These are phyloP conservation scores for Penicillium vulpinum DNA, from an alignment of 2,329 filamentous ascomycete species.

Conservation along the genomic window DNA sequence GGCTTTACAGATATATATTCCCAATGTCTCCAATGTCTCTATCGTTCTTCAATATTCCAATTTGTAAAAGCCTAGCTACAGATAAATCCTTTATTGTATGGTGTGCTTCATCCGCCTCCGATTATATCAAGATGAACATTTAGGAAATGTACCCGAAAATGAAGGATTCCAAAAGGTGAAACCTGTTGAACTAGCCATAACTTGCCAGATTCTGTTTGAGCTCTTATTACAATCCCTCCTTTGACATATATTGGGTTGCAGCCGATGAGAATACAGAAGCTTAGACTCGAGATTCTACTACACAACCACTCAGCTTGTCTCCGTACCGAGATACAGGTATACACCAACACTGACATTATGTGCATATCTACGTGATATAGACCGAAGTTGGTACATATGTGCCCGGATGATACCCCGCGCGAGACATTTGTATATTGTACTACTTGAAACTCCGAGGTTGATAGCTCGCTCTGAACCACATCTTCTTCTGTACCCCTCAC, in stretches of 20 bases:
- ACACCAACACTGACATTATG: not conserved
- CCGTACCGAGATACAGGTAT: not conserved
- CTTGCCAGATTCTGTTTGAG: not conserved
- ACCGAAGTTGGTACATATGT: not conserved
- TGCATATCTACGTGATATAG: not conserved
- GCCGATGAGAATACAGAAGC: not conserved
- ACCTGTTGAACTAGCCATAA: not conserved
- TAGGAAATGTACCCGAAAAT: not conserved
- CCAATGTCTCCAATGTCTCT: no score
- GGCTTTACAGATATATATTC: not conserved
- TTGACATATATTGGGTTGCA: not conserved
- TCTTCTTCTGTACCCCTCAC: not conserved
- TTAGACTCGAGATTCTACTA: not conserved
- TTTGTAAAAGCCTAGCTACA: not conserved
- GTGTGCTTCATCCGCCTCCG: not conserved
- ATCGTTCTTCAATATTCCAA: not conserved
- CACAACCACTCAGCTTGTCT: not conserved
- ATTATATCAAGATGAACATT: not conserved
- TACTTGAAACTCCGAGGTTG: not conserved
- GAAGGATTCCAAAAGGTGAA: not conserved
- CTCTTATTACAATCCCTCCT: not conserved
- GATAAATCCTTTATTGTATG: not conserved
- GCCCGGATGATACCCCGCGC: not conserved
- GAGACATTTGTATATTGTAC: not conserved
- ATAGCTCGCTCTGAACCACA: not conserved